Conservation (phyloP, 345 rosid species). For the Populus nigra region DNA sequence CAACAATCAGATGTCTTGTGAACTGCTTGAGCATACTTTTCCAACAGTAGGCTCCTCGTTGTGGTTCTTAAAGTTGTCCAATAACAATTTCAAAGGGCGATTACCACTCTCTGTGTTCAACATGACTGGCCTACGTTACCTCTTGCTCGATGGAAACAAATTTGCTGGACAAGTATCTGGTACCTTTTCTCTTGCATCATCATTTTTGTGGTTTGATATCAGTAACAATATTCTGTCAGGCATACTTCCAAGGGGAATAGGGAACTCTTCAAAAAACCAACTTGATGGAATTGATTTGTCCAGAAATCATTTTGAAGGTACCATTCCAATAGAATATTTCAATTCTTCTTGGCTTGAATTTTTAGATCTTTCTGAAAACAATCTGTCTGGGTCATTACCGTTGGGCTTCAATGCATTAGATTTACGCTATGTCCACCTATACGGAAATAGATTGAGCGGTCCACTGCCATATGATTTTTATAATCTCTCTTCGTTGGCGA, state of each 20-base stretch:
- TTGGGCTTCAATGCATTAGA: background rate
- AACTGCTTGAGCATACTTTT: background rate
- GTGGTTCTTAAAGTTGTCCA: background rate
- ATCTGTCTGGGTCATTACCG: background rate
- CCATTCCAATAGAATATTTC: background rate
- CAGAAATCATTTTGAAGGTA: background rate
- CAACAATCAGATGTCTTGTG: background rate
- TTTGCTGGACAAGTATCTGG: background rate
- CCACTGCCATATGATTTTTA: background rate
- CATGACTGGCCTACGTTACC: accelerated
- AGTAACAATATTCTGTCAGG: conserved; percentile 3
- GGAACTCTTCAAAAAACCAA: background rate
- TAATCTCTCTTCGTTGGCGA: background rate
- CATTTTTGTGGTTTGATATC: background rate
- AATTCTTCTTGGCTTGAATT: background rate
- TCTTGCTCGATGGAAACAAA: conserved; percentile 10
- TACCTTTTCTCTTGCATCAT: background rate
- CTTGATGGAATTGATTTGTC: background rate
- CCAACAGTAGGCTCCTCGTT: background rate
- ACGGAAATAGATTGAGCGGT: background rate
- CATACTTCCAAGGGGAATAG: background rate
- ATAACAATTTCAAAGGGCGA: background rate
- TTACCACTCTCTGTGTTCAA: background rate
- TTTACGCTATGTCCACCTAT: conserved; percentile 4
- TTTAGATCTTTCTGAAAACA: conserved; percentile 6